Base-by-base conservation (phyloP, 225 moss, liverwort and hornwort species). In the Antitrichia curtipendula region DNA sequence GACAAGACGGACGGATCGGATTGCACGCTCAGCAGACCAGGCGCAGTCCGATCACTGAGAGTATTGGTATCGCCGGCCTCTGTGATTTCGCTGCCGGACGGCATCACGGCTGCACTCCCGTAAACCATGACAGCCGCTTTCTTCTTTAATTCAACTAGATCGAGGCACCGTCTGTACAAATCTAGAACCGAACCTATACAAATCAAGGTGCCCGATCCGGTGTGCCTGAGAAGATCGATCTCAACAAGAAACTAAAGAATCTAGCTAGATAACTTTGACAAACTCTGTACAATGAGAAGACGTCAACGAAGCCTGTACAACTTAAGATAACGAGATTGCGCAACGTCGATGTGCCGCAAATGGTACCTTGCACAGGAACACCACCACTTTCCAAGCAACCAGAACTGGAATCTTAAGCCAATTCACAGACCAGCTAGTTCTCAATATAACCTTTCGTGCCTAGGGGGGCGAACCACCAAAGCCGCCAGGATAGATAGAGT, bases 51-150 rank as follows among this genome's bases (percentile, higher is more conserved):
- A 41, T 78, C 78, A 41, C 12, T 58, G 41, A 18, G 27, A 78
- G 40, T 7, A n/a, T 17, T 28, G 7, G 18, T 40, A 19, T 40
- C 58, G 12, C 75, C 73, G 2, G 47, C 58, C 49, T 88, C 84
- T 27, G n/a, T 87, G 88, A 82, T 87, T 80, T 91, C 90, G 31
- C 24, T 73, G 17, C 85, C 80, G 57, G 91, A 90, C 69, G 90
- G 93, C 88, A 81, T 90, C 85, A 93, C 88, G 13, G 85, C 85
- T 20, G 92, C 92, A 59, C 86, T 91, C 57, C 92, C 89, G 32
- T 80, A 56, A 43, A 77, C 92, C 90, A 92, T 90, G 60, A 60
- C 32, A 5, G 12, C 22, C 21, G 41, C 41, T 54, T 36, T 27
- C 17, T 19, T 25, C 23, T 71, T 27, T n/a, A n/a, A n/a, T n/a